phyloP scores from a whole-genome alignment of 208 protist genomes.

The Jaenimonas drosophilae region DNA sequence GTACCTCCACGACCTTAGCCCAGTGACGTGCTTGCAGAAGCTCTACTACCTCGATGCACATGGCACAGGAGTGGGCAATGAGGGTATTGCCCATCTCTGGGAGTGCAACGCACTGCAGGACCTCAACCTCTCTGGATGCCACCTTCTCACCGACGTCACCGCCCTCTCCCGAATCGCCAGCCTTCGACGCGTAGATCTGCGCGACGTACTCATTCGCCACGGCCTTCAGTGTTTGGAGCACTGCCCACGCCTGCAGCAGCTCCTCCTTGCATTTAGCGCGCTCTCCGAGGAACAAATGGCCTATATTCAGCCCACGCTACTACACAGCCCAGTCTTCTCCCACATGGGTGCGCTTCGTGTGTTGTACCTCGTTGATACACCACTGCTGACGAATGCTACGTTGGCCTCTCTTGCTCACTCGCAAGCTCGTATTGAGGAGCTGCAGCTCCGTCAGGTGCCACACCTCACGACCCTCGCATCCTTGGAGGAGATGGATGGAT shows the following conservation, averaged over 20 bases:
- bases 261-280: neutral
- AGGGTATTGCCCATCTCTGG: neutral
- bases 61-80: constrained; percentile 1
- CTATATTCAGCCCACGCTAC: neutral
- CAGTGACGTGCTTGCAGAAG: neutral
- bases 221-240: neutral
- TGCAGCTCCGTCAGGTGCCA: neutral
- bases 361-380: neutral
- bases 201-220: neutral
- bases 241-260: neutral
- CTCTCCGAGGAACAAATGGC: neutral
- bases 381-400: neutral
- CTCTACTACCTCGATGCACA: constrained; percentile 1
- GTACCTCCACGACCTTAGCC: neutral
- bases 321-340: neutral
- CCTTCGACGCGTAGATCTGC: neutral
- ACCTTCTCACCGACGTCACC: neutral
- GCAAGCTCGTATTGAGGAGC: neutral
- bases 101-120: neutral
- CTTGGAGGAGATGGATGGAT: neutral
- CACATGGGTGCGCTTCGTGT: neutral
- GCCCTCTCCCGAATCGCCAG: neutral
- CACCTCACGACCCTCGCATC: neutral
- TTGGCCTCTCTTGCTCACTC: neutral
- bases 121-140: neutral